Evolutionary conservation across 495 filamentous ascomycete species (phyloP).

Genomic region (Usnea hakonensis): DNA sequence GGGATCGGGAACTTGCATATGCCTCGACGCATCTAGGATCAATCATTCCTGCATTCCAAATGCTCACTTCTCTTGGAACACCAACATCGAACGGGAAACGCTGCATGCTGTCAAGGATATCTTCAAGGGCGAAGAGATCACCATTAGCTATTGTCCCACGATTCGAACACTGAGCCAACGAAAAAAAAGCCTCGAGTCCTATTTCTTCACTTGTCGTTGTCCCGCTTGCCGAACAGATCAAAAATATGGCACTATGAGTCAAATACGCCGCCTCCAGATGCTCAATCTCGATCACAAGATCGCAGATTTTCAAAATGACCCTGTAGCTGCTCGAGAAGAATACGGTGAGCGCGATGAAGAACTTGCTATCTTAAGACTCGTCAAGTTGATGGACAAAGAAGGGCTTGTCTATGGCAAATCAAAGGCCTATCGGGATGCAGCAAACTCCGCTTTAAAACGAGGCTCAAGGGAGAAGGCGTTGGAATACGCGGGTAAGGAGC

Average conservation of each 20-base stretch:
- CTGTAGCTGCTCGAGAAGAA: neutral
- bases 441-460: neutral
- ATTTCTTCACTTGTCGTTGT: neutral
- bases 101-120: slow-evolving; percentile 36
- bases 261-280: neutral
- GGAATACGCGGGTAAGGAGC: neutral
- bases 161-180: neutral
- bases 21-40: slow-evolving; percentile 18
- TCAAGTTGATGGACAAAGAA: neutral
- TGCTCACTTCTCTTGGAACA: slow-evolving; percentile 36
- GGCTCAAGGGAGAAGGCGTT: neutral
- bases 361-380: neutral
- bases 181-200: neutral
- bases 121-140: slow-evolving; percentile 38
- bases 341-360: neutral
- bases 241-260: neutral
- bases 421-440: neutral
- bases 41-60: slow-evolving; percentile 41
- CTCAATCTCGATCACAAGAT: neutral
- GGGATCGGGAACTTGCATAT: slow-evolving; percentile 1
- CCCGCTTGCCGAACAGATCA: neutral
- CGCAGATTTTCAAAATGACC: neutral
- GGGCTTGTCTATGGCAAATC: neutral
- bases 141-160: slow-evolving; percentile 28
- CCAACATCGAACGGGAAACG: slow-evolving; percentile 25